Base-by-base conservation (phyloP, 2,329 filamentous ascomycete genomes). In the Paraconiothyrium brasiliense region DNA sequence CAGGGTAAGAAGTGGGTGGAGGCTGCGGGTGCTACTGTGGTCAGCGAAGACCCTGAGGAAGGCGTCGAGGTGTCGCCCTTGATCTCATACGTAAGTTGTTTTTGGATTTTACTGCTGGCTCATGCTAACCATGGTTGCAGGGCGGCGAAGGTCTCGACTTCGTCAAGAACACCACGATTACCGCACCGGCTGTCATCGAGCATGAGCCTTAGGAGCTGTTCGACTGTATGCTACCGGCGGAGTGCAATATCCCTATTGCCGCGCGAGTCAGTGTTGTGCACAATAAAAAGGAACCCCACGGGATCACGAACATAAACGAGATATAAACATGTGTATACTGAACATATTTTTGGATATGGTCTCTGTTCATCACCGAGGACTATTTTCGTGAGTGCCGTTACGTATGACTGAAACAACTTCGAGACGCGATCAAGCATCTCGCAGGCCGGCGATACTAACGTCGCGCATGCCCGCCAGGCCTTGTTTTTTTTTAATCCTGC, bases 31-130 rank as follows among this genome's bases (percentile, higher is more conserved):
- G 93, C 88, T 30, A 85, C 85, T 9, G 89, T 97, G 44, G 85
- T 89, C 43, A 90, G 88, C 63, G 88, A 91, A 72, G 65, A 72
- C 13, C 50, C 59, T 24, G 67, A 76, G 41, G 80, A 78, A 56
- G 94, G 95, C 41, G 85, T 99, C 39, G 95, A 99, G 79, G 89
- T 99, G 20, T 97, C 93, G 57, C 95, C 95, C 41, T 83, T 97
- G 72, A 91, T 96, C 77, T 97, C 93, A 87, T 99, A 99, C 77
- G 93, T 96, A 88, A 88, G 92, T 91, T 11, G 37, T 43, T 4
- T 27, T 1, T 47, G 20, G 4, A 20, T 2, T 35, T 39, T 14
- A n/a, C 14, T 37, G 32, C 6, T 35, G 13, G 44, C 10, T n/a
- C 4, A 39, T 37, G 16, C 24, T 41, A 46, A 51, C 3, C 13